Evolutionary conservation across 179 eudicot genomes (phyloP).

Genomic region (Spinacia oleracea): DNA sequence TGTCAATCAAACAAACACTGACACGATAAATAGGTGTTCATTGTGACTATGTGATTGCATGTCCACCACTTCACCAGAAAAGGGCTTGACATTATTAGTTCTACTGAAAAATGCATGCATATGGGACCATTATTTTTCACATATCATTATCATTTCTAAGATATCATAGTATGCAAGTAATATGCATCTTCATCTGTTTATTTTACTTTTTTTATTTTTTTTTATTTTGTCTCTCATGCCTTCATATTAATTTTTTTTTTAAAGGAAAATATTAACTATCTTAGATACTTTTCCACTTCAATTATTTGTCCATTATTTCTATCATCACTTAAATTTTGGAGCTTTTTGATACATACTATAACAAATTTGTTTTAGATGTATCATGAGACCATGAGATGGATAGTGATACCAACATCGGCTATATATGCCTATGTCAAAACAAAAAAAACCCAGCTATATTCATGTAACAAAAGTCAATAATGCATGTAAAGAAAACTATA

Average conservation of each 20-base stretch:
- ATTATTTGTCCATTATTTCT: conserved; percentile 12
- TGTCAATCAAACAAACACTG: too few species aligned
- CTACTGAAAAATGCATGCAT: not conserved
- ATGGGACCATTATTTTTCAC: not conserved
- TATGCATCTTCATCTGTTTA: too few species aligned
- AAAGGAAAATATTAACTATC: too few species aligned
- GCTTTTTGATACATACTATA: not conserved
- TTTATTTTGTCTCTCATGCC: not conserved
- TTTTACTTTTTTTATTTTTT: not conserved
- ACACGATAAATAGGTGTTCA: too few species aligned
- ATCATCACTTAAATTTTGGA: conserved; percentile 1
- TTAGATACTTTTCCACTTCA: not conserved
- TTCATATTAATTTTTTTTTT: too few species aligned
- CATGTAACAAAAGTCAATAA: too few species aligned
- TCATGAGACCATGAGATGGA: too few species aligned
- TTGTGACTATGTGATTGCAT: conserved; percentile 6
- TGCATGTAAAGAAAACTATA: not conserved
- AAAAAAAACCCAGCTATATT: too few species aligned
- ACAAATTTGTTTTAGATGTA: not conserved
- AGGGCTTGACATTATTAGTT: not conserved
- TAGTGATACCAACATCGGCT: not conserved
- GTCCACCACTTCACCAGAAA: not conserved
- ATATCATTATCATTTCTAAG: not conserved
- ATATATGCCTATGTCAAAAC: too few species aligned
- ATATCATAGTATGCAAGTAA: not conserved